phyloP scores from a whole-genome alignment of 305 asterid species.

The Ajuga reptans region DNA sequence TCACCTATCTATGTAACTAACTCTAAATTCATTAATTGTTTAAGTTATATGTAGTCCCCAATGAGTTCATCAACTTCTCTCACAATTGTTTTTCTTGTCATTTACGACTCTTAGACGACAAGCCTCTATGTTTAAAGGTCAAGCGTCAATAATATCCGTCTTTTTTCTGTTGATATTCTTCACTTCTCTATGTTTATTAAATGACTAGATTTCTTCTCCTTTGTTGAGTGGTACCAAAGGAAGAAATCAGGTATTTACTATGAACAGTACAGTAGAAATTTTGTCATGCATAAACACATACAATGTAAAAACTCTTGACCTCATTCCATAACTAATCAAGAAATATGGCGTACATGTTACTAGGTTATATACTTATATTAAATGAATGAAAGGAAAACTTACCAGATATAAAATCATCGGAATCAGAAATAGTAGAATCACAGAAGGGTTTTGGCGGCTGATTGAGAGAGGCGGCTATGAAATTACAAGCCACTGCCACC shows the following conservation, averaged over 20 bases:
- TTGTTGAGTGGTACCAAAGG: not conserved
- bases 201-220: not conserved
- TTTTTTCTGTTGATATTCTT: too few species aligned
- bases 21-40: not conserved
- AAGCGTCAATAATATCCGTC: too few species aligned
- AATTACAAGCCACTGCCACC: conserved; percentile 50
- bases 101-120: too few species aligned
- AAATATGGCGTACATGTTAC: not conserved
- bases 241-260: not conserved
- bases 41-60: not conserved
- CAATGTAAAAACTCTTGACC: not conserved
- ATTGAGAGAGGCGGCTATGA: conserved; percentile 31
- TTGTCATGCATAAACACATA: not conserved
- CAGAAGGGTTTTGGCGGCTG: conserved; percentile 55
- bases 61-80: not conserved
- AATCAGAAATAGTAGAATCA: conserved; percentile 25
- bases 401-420: conserved; percentile 43
- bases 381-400: not conserved
- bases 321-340: not conserved
- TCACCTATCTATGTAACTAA: not conserved
- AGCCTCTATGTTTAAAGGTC: too few species aligned
- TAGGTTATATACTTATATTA: not conserved
- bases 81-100: too few species aligned
- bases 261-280: not conserved
- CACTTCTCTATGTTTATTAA: too few species aligned